Percentiles rank a stretch among this genome's conserved stretches.
These are phyloP conservation scores for Komagataella populi DNA, from an alignment of 805 yeast genomes.

Conservation along the genomic window DNA sequence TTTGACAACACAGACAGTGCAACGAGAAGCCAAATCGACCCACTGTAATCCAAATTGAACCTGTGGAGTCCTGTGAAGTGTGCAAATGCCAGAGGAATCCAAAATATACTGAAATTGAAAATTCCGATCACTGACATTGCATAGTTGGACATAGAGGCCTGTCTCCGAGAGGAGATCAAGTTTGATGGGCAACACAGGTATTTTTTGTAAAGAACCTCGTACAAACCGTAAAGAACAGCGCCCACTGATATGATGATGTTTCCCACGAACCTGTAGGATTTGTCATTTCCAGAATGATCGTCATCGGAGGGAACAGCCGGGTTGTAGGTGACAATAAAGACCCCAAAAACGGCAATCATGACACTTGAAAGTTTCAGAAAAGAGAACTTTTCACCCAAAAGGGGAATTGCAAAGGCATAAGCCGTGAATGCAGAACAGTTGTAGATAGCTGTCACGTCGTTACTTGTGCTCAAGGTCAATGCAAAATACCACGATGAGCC, in stretches of 20 bases:
- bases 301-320: constrained; percentile 19
- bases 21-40: constrained; percentile 29
- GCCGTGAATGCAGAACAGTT: constrained; percentile 87
- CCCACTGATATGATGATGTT: constrained; percentile 61
- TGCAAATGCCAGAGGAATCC: constrained; percentile 31
- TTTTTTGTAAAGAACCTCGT: constrained; percentile 74
- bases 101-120: constrained; percentile 34
- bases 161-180: constrained; percentile 46
- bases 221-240: constrained; percentile 66
- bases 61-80: constrained; percentile 43
- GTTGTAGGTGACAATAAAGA: constrained; percentile 64
- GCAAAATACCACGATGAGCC: constrained; percentile 83
- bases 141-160: constrained; percentile 70
- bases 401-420: constrained; percentile 67
- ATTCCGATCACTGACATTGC: constrained; percentile 57
- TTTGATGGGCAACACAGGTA: constrained; percentile 61
- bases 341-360: constrained; percentile 58
- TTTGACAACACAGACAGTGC: constrained; percentile 46
- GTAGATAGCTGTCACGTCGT: constrained; percentile 83
- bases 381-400: constrained; percentile 53
- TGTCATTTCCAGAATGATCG: constrained; percentile 11
- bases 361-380: constrained; percentile 57
- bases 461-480: constrained; percentile 65
- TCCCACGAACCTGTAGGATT: constrained; percentile 55
- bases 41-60: constrained; percentile 36